phyloP scores from a whole-genome alignment of 2,329 filamentous ascomycete species.

The Pseudocercospora fuligena region DNA sequence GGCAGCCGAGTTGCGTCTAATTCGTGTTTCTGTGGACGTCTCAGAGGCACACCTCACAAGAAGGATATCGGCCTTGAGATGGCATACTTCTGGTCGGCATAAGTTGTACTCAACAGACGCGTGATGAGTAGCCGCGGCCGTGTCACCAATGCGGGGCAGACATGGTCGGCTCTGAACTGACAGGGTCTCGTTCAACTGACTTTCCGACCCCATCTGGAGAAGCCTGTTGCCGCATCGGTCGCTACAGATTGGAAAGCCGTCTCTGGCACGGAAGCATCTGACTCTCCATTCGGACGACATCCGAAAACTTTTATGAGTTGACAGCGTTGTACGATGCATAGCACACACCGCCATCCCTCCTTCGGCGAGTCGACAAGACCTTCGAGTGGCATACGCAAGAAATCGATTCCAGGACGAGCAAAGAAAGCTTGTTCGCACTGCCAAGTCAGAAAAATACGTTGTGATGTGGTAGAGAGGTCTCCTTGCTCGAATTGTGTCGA shows the following conservation, averaged over 20 bases:
- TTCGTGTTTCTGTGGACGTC: no score
- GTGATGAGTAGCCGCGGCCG: no score
- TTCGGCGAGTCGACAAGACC: not conserved
- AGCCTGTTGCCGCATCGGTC: not conserved
- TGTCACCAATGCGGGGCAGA: no score
- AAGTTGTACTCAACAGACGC: no score
- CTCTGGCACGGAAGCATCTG: not conserved
- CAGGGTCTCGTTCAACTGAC: no score
- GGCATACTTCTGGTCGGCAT: no score
- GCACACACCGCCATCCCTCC: not conserved
- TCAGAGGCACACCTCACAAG: no score
- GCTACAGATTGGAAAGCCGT: not conserved
- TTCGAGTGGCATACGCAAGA: not conserved
- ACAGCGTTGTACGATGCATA: not conserved
- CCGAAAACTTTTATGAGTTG: not conserved
- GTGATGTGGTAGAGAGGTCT: conserved; percentile 7
- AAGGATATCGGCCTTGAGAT: no score
- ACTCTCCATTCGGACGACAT: not conserved
- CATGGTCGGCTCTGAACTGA: no score
- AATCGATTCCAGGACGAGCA: not conserved
- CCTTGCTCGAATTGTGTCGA: not conserved
- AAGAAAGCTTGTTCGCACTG: not conserved
- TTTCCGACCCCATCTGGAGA: no score
- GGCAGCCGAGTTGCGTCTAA: no score
- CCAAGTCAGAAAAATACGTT: conserved; percentile 9